These are phyloP conservation scores for Coemansia sp. DNA, from an alignment of 192 early-diverging fungal genomes.

Conservation along the genomic window DNA sequence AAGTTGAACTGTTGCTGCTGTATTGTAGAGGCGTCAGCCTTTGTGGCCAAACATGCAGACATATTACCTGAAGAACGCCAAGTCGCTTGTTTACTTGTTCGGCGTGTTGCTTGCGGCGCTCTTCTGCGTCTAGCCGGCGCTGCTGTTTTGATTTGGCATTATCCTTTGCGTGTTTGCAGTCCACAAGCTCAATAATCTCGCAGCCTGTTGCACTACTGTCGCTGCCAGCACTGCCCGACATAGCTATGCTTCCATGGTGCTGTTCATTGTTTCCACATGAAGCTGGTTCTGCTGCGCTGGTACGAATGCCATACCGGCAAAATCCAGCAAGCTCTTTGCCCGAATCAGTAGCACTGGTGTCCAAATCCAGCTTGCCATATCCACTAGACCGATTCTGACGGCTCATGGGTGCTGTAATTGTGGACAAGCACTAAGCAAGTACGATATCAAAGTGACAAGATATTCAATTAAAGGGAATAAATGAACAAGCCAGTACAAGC, in stretches of 20 bases:
- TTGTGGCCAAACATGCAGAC: neutral
- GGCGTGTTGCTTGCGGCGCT: conserved; percentile 51
- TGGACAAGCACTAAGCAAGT: neutral
- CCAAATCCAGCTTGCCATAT: conserved; percentile 24
- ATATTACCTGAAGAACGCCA: conserved; percentile 29
- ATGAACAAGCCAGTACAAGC: too few relatives aligned
- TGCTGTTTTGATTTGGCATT: conserved; percentile 42
- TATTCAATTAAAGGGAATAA: neutral
- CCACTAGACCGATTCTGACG: neutral
- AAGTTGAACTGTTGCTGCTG: too few relatives aligned
- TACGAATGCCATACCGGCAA: too few relatives aligned
- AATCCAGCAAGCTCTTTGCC: too few relatives aligned
- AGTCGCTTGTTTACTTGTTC: conserved; percentile 52
- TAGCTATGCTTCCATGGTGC: too few relatives aligned
- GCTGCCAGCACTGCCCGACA: too few relatives aligned
- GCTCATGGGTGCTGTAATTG: neutral
- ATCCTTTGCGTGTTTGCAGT: conserved; percentile 47
- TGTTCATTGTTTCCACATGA: too few relatives aligned
- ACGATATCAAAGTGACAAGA: neutral
- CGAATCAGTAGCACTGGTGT: conserved; percentile 61
- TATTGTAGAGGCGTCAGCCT: too few relatives aligned
- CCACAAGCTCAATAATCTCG: conserved; percentile 58
- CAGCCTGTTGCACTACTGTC: conserved; percentile 64
- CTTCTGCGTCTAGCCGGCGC: conserved; percentile 57
- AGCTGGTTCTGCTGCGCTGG: too few relatives aligned